Evolutionary conservation across 2,329 filamentous ascomycete species (phyloP), one percentile per base, ranked within the genome.

Genomic region (Alternaria brassicicola): DNA sequence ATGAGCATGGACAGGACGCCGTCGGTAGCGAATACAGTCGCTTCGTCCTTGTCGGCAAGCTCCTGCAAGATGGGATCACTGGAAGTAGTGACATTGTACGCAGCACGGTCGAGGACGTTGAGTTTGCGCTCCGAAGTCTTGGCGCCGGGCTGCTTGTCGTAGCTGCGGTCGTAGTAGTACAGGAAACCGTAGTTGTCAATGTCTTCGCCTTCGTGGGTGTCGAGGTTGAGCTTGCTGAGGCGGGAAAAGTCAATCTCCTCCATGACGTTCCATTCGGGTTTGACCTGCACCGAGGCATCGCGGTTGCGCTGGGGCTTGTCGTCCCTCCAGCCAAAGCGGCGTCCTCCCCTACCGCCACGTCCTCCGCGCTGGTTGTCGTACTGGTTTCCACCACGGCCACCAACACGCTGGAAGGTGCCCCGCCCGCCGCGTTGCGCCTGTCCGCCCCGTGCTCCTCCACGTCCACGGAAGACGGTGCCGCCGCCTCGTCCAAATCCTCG

Each of bases 161-260:
- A 97, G 59, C 88, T 88, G 71, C 94, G 91, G 82, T 99, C 95
- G 81, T 99, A 99, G 86, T 95, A 92, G 88, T 98, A 94, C 55
- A 99, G 85, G 88, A 98, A 99, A 66, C 95, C 95, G 78, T 97
- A 98, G 79, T 87, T 89, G 69, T 97, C 94, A 62, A 99, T 81
- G 75, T 99, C 95, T 81, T 99, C 95, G 74, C 95, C 95, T 51
- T 96, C 92, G 68, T 94, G 92, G 15, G 93, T 89, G 72, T 98
- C 95, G 62, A 99, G 86, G 82, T 97, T 99, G 73, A 99, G 86
- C 86, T 99, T 99, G 69, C 87, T 85, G 69, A 99, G 86, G 68
- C 95, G 90, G 83, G 92, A 94, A 83, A 96, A 99, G 80, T 99
- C 95, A 78, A 99, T 97, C 85, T 99, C 95, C 82, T 99, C 95